Evolutionary conservation across 2,329 filamentous ascomycete genomes (phyloP), one percentile per base, ranked within the genome.

Genomic region (Penicillium sp.): DNA sequence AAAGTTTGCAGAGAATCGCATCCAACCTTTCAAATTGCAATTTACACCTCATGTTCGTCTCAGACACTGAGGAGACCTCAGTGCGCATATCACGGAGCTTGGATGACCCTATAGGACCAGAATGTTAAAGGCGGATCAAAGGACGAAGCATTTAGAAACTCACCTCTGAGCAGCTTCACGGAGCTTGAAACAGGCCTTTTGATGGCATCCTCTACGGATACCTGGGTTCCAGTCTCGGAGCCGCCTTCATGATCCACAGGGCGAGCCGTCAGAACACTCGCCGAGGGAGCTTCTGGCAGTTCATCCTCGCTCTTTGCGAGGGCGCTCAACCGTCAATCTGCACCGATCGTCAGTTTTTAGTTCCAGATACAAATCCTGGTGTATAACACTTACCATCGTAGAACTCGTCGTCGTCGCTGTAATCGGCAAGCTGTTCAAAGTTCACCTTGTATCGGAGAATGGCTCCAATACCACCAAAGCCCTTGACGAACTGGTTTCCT

Each of bases 371-470:
- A 3, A 2, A 20, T 3, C 4, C 20, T 23, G 35, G 2, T n/a
- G 32, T 37, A 49, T 52, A 58, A 41, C 46, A 43, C 66, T 52
- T 67, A 81, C 80, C 82, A 72, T 88, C 85, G 79, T 95, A 96
- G 75, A 92, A 92, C 72, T 97, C 92, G 74, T 91, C 87, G 71
- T 93, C 88, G 71, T 95, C 91, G 67, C 87, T 84, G 72, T 87
- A 81, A 72, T 97, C 93, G 73, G 87, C 87, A 74, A 98, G 82
- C 75, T 98, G 95, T 77, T 98, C 95, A 77, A 98, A 98, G 80
- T 98, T 98, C 80, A 98, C 89, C 80, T 96, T 96, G 84, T 98
- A 98, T 64, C 93, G 90, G 70, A 98, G 84, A 67, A 98, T 86
- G 58, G 92, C 92, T 61, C 93, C 93, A 64, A 98, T 95, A 68